phyloP scores from a whole-genome alignment of 2,329 filamentous ascomycete genomes.

The Bipolaris victoriae region DNA sequence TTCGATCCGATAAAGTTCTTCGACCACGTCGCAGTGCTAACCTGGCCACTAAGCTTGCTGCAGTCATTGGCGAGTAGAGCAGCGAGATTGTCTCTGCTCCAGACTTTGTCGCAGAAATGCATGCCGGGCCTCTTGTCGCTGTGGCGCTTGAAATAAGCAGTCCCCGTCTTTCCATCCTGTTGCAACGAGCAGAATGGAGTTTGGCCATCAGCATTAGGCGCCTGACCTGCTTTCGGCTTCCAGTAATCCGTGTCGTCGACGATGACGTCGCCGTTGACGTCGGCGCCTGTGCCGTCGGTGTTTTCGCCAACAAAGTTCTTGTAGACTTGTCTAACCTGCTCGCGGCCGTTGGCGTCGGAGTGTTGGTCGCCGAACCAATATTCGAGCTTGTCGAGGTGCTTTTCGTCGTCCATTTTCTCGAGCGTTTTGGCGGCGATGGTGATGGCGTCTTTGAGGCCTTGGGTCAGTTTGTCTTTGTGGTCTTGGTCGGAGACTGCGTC shows the following conservation, averaged over 20 bases:
- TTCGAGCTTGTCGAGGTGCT: slow-evolving; percentile 6
- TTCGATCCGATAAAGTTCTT: slow-evolving; percentile 8
- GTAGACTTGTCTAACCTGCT: slow-evolving; percentile 7
- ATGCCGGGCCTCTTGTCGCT: slow-evolving; percentile 8
- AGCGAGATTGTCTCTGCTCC: slow-evolving; percentile 1
- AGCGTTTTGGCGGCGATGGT: slow-evolving; percentile 16
- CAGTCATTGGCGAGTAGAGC: slow-evolving; percentile 4
- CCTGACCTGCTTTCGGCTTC: neutral
- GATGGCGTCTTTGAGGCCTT: slow-evolving; percentile 17
- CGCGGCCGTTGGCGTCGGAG: slow-evolving; percentile 4
- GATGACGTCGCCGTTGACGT: neutral
- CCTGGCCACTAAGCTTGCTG: neutral
- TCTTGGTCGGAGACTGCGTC: slow-evolving; percentile 7
- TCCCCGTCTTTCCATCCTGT: slow-evolving; percentile 9
- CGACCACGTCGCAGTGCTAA: slow-evolving; percentile 1
- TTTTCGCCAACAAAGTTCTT: slow-evolving; percentile 13
- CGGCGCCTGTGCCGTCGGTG: slow-evolving; percentile 4
- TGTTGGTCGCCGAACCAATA: slow-evolving; percentile 11
- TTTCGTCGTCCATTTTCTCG: slow-evolving; percentile 15
- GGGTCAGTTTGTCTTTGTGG: slow-evolving; percentile 16
- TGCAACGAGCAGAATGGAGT: slow-evolving; percentile 5
- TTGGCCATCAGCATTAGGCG: slow-evolving; percentile 1
- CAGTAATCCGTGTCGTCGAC: slow-evolving; percentile 3
- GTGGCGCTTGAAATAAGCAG: slow-evolving; percentile 7
- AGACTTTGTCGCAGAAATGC: slow-evolving; percentile 16